These are phyloP conservation scores for Fusarium keratoplasticum DNA, from an alignment of 2,329 filamentous ascomycete genomes.

Conservation along the genomic window DNA sequence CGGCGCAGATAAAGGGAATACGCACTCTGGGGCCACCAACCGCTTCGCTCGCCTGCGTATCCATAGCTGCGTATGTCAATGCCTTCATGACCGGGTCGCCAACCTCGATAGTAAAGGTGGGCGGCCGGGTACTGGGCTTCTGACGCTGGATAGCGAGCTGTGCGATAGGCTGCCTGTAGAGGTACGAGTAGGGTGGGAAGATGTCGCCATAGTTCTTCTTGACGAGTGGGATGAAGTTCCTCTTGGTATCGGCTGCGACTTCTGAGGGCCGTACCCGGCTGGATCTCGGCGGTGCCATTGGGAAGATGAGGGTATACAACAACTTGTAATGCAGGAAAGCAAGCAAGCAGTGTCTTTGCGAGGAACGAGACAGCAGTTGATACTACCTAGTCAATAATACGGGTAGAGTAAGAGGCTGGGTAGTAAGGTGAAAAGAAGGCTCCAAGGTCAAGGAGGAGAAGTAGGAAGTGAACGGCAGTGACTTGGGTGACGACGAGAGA, in stretches of 20 bases:
- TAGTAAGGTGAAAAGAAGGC: neutral
- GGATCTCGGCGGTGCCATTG: conserved; percentile 50
- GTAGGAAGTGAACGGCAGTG: conserved; percentile 22
- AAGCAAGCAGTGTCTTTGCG: neutral
- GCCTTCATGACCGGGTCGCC: conserved; percentile 72
- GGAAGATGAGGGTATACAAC: conserved; percentile 4
- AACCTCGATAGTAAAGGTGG: conserved; percentile 62
- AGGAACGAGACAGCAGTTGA: neutral
- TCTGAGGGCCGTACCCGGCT: conserved; percentile 61
- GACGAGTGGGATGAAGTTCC: conserved; percentile 74
- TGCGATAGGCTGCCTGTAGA: conserved; percentile 64
- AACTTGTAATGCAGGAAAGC: conserved; percentile 1
- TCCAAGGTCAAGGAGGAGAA: conserved; percentile 6
- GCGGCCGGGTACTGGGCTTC: conserved; percentile 52
- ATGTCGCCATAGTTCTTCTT: conserved; percentile 64
- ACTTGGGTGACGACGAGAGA: conserved; percentile 15
- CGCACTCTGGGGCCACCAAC: conserved; percentile 49
- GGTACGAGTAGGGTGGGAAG: conserved; percentile 70
- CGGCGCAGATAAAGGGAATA: conserved; percentile 77
- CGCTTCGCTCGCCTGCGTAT: conserved; percentile 52
- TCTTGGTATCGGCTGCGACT: conserved; percentile 79
- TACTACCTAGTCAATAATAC: conserved; percentile 13
- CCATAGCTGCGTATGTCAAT: conserved; percentile 63
- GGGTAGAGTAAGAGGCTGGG: conserved; percentile 5
- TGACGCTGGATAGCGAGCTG: conserved; percentile 57